A percentile compares a stretch with the other conserved stretches of the same genome.
Conservation (phyloP, 1,284 basidiomycete genomes). For the Termitomyces sp. region DNA sequence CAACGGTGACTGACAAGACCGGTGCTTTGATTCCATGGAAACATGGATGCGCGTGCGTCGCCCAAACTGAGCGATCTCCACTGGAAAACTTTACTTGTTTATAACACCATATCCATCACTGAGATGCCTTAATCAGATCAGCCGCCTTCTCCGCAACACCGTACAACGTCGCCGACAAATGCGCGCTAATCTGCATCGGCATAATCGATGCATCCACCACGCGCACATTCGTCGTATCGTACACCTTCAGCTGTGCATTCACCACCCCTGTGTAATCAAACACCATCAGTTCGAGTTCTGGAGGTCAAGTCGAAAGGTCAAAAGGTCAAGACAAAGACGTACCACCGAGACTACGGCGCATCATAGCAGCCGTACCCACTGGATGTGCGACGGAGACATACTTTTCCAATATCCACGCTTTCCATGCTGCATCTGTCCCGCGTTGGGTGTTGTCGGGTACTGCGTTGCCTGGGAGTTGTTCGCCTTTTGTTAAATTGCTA, state of each 20-base stretch:
- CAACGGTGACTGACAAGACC: not conserved
- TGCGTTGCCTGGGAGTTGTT: slow-evolving; percentile 35
- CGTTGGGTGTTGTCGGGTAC: slow-evolving; percentile 39
- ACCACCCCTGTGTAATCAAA: slow-evolving; percentile 31
- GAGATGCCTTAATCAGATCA: slow-evolving; percentile 33
- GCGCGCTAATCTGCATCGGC: slow-evolving; percentile 40
- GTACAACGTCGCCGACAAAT: slow-evolving; percentile 38
- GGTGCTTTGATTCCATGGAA: not conserved
- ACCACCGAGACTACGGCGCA: slow-evolving; percentile 51
- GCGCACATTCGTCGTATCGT: slow-evolving; percentile 47
- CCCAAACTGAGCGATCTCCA: not conserved
- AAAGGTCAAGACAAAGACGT: slow-evolving; percentile 19
- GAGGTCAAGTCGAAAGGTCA: not conserved
- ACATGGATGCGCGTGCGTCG: not conserved
- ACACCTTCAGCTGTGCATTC: slow-evolving; percentile 36
- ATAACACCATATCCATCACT: not conserved
- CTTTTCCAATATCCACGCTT: slow-evolving; percentile 35
- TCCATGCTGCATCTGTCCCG: slow-evolving; percentile 40
- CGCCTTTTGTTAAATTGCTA: slow-evolving; percentile 31
- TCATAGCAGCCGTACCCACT: slow-evolving; percentile 60
- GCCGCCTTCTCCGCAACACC: slow-evolving; percentile 47
- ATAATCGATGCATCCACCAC: slow-evolving; percentile 35
- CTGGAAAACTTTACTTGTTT: no score
- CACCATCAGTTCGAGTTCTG: not conserved
- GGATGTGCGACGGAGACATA: slow-evolving; percentile 49